A percentile compares a stretch with the other conserved stretches of the same genome.
Conservation (phyloP, 352 stramenopile genomes). For the Phytopythium vexans region DNA sequence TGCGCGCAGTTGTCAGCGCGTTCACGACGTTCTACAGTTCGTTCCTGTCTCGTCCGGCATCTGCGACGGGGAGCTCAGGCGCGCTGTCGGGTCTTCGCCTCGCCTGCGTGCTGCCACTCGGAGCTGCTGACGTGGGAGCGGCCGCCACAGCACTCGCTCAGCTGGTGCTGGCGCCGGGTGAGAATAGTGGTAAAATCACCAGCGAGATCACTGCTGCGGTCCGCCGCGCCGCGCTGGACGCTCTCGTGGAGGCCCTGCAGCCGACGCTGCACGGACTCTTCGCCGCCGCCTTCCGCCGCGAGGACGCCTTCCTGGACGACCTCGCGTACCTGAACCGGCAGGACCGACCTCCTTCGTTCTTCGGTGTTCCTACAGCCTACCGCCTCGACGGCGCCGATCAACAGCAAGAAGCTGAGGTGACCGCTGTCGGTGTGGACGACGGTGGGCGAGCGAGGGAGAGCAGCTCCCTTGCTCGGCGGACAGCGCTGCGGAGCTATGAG, state of each 20-base stretch:
- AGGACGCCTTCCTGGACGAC: conserved; percentile 41
- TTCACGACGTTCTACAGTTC: too few species aligned
- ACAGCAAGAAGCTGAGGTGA: background rate
- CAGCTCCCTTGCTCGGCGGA: background rate
- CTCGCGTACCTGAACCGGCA: conserved; percentile 18
- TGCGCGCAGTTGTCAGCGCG: too few species aligned
- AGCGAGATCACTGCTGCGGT: conserved; percentile 10
- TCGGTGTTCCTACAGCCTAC: conserved; percentile 41
- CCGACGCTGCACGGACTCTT: conserved; percentile 56
- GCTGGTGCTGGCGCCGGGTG: conserved; percentile 23
- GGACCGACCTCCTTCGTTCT: conserved; percentile 26
- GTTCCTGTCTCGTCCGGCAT: too few species aligned
- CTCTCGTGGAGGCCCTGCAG: conserved; percentile 64
- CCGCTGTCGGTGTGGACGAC: background rate
- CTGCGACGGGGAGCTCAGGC: too few species aligned
- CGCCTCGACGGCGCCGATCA: conserved; percentile 43
- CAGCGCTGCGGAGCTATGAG: conserved; percentile 27
- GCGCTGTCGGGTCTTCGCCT: too few species aligned
- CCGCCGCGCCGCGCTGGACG: conserved; percentile 42
- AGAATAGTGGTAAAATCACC: background rate
- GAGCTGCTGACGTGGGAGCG: too few species aligned
- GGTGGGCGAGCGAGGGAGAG: conserved; percentile 2
- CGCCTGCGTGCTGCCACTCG: too few species aligned
- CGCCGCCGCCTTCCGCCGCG: conserved; percentile 38
- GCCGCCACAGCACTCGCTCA: conserved; percentile 40